A percentile compares a stretch with the other conserved stretches of the same genome.
Conservation (phyloP, 768 basidiomycete genomes). For the Hortiboletus flavorubellus region DNA sequence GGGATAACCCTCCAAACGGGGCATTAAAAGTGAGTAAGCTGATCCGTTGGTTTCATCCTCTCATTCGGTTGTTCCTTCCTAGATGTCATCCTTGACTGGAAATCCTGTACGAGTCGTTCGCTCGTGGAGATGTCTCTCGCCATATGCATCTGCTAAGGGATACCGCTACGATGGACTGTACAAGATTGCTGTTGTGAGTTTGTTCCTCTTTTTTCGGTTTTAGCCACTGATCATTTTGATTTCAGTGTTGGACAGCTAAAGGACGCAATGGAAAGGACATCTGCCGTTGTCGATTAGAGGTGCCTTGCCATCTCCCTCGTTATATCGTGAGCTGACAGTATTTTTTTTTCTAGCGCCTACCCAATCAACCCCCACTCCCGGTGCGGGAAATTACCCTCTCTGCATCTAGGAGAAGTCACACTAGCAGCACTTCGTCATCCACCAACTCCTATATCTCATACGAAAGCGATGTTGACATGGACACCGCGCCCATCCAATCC, state of each 20-base stretch:
- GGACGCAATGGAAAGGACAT: slow-evolving; percentile 13
- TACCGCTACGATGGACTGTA: slow-evolving; percentile 33
- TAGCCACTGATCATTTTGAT: background rate
- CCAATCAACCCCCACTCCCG: slow-evolving; percentile 25
- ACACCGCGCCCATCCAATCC: background rate
- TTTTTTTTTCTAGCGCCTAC: slow-evolving; percentile 19
- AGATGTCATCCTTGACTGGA: slow-evolving; percentile 22
- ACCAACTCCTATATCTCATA: background rate
- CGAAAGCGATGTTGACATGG: background rate
- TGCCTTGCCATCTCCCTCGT: background rate
- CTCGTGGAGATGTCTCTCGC: slow-evolving; percentile 17
- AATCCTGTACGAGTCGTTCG: slow-evolving; percentile 28
- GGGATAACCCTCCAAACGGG: slow-evolving; percentile 10
- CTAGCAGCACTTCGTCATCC: background rate
- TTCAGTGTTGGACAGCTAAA: slow-evolving; percentile 21
- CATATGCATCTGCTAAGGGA: slow-evolving; percentile 26
- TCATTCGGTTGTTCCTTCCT: background rate
- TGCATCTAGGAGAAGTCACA: background rate
- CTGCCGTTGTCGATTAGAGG: slow-evolving; percentile 30
- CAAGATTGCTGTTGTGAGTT: slow-evolving; percentile 20
- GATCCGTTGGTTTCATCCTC: background rate
- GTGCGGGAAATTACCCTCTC: background rate
- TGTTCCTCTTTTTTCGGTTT: background rate
- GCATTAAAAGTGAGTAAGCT: slow-evolving; percentile 19
- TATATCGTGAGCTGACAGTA: background rate